Evolutionary conservation across 306 rosid genomes (phyloP), one percentile per base, ranked within the genome.

Genomic region (Hylodesmum podocarpum): DNA sequence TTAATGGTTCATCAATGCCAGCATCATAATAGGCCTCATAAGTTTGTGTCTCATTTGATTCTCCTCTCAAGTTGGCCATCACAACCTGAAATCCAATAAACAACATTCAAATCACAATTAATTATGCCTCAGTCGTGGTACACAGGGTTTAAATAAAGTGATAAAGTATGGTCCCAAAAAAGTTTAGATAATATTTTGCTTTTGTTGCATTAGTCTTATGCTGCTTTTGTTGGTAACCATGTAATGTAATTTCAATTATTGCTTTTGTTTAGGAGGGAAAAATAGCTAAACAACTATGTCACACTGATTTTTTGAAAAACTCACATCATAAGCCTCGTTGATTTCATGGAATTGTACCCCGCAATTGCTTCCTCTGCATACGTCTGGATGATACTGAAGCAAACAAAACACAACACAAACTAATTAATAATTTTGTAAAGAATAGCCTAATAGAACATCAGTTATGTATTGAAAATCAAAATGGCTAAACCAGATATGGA

Each of bases 321-420:
- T 24, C 80, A 96, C 99, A 88, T 89, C 96, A 74, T 96, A 92
- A 37, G 99, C 99, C 80, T 96, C 91, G 5, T 92, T 90, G 88
- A 95, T 95, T 64, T 65, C 78, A 46, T 92, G 91, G 87, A 95
- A 92, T 66, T 88, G 88, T 43, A 92, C 99, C 1, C 93, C 88
- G 13, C 96, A 91, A 67, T 91, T 90, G 70, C 7, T 89, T 37
- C 94, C 97, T 81, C 86, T 89, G 70, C 98, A 92, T 0, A 95
- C 98, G 6, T 95, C 99, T 4, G 98, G 98, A 83, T 95, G 99
- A 34, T 92, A 95, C 98, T 95, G 94, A 70, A 83, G 27, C 59
- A 73, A 81, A 47, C 69, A 68, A 13, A 58, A 76, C 0, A 27
- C 0, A 31, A 19, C 1, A 71, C 12, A 57, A 65, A 49, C 43